These are phyloP conservation scores for Claviceps citrina DNA, from an alignment of 2,329 filamentous ascomycete species.

Conservation along the genomic window DNA sequence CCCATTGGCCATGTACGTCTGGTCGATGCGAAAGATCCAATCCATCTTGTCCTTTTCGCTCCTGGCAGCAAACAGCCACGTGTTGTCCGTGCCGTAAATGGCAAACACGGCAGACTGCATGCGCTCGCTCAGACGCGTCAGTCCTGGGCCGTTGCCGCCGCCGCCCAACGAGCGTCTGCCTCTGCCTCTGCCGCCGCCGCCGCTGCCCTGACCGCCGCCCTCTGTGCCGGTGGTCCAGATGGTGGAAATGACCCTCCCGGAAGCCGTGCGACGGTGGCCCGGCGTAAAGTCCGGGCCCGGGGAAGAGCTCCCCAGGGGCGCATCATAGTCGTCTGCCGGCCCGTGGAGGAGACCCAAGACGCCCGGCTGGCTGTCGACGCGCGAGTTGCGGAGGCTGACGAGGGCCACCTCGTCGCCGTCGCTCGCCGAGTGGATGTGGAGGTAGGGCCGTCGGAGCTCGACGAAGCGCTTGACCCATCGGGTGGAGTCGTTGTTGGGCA, in stretches of 20 bases:
- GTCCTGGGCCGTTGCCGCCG: constrained; percentile 20
- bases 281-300: constrained; percentile 24
- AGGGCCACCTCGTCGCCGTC: constrained; percentile 84
- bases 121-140: constrained; percentile 40
- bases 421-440: constrained; percentile 73
- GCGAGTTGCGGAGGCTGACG: constrained; percentile 73
- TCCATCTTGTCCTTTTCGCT: constrained; percentile 88
- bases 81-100: constrained; percentile 85
- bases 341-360: constrained; percentile 61
- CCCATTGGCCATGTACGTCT: constrained; percentile 45
- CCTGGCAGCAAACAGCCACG: constrained; percentile 81
- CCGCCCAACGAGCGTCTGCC: too few species aligned
- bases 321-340: constrained; percentile 24
- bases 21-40: constrained; percentile 91
- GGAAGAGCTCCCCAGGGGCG: constrained; percentile 18
- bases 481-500: constrained; percentile 64
- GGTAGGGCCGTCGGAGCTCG: constrained; percentile 77
- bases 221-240: constrained; percentile 37
- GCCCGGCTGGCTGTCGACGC: constrained; percentile 85
- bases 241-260: constrained; percentile 38
- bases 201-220: constrained; percentile 16
- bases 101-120: constrained; percentile 70
- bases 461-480: constrained; percentile 88
- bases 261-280: constrained; percentile 33
- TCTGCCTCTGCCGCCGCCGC: too few species aligned